phyloP scores from a whole-genome alignment of 179 eudicot species.

The Vitellaria paradoxa region DNA sequence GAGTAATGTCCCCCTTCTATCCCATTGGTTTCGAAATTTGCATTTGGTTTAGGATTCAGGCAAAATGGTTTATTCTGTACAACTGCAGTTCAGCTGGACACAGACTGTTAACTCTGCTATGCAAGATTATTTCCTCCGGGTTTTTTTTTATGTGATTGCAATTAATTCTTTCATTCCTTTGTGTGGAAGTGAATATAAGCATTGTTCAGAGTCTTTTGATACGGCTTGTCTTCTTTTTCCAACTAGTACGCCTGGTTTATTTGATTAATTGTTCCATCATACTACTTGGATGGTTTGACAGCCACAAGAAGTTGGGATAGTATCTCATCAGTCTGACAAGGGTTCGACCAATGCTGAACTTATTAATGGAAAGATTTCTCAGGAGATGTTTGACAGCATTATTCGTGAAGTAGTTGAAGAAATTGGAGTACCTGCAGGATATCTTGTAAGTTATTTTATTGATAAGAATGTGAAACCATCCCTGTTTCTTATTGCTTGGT shows the following conservation, averaged over 20 bases:
- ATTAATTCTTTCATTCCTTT: not conserved
- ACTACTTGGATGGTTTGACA: conserved; percentile 28
- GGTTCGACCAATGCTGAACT: conserved; percentile 26
- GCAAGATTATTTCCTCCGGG: not conserved
- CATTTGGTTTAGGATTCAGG: not conserved
- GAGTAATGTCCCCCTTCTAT: not conserved
- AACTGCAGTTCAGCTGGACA: not conserved
- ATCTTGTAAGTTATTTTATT: conserved; percentile 57
- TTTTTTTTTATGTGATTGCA: not conserved
- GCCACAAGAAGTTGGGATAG: conserved; percentile 78
- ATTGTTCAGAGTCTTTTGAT: not conserved
- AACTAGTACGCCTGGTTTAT: not conserved
- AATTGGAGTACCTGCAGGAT: conserved; percentile 70
- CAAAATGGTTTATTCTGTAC: not conserved
- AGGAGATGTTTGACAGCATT: conserved; percentile 95
- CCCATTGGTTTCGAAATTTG: not conserved
- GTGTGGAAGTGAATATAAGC: not conserved
- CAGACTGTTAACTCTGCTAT: not conserved
- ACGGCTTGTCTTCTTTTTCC: not conserved
- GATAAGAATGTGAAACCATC: conserved; percentile 3
- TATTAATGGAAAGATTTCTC: conserved; percentile 45
- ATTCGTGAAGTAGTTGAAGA: conserved; percentile 92
- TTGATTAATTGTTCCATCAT: not conserved
- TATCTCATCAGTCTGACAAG: conserved; percentile 32
- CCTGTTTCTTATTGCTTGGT: not conserved